phyloP scores from a whole-genome alignment of 208 protist genomes.

The Acanthamoeba divionensis region DNA sequence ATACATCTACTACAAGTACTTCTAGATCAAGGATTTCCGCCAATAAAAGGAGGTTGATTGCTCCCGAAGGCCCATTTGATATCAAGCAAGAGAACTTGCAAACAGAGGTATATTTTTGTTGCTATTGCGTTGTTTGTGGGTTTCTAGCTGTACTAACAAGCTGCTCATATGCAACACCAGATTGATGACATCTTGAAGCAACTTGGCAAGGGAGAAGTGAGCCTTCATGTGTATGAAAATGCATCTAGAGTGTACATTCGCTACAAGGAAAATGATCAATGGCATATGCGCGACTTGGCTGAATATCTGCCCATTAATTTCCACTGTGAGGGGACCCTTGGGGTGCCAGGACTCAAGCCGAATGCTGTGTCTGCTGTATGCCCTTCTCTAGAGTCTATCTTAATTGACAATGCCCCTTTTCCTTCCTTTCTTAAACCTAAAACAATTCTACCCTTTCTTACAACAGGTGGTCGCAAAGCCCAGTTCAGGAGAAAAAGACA shows the following conservation, averaged over 20 bases:
- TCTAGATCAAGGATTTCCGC: not conserved
- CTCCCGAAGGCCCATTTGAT: not conserved
- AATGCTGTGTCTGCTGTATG: too few relatives aligned
- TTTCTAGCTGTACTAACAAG: too few relatives aligned
- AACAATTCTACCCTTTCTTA: too few relatives aligned
- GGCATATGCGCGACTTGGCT: not conserved
- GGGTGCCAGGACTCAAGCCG: not conserved
- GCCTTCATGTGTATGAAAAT: not conserved
- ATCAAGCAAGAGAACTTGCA: not conserved
- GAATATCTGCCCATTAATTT: not conserved
- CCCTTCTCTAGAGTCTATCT: too few relatives aligned
- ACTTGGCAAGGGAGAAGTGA: not conserved
- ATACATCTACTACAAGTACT: not conserved
- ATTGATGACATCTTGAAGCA: conserved; percentile 1
- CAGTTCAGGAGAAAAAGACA: not conserved
- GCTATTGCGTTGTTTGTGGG: too few relatives aligned
- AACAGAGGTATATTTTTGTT: too few relatives aligned
- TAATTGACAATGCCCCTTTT: too few relatives aligned
- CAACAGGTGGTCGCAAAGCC: not conserved
- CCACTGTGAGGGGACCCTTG: not conserved
- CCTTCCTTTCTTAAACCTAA: too few relatives aligned
- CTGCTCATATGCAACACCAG: too few relatives aligned
- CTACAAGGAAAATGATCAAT: not conserved
- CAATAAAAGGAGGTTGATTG: not conserved
- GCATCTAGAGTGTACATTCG: not conserved